Percentiles rank a stretch among this genome's conserved stretches.
Conservation (phyloP, 2,329 filamentous ascomycete species). For the Xylaria sp. region DNA sequence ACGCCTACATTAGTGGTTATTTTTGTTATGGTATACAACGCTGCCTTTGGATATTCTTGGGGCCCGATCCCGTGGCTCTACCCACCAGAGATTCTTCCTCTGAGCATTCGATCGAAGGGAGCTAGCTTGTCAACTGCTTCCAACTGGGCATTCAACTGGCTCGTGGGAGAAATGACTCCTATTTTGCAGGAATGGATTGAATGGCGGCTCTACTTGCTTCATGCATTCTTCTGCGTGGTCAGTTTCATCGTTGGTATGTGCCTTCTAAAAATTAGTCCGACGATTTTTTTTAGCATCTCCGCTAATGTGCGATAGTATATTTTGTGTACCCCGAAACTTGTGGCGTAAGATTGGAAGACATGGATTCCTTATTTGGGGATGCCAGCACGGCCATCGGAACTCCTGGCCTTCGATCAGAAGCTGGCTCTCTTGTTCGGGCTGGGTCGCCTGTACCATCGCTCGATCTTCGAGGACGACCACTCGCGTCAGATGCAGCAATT, state of each 20-base stretch:
- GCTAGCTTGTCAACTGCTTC: slow-evolving; percentile 95
- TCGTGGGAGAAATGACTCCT: slow-evolving; percentile 95
- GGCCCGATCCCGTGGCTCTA: slow-evolving; percentile 98
- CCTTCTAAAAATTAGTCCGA: not conserved
- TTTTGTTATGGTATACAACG: slow-evolving; percentile 98
- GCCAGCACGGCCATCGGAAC: slow-evolving; percentile 84
- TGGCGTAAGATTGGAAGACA: slow-evolving; percentile 94
- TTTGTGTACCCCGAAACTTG: slow-evolving; percentile 98
- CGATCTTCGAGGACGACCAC: slow-evolving; percentile 69
- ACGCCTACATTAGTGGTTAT: slow-evolving; percentile 89
- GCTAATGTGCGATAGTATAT: slow-evolving; percentile 73
- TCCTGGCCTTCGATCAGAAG: slow-evolving; percentile 78
- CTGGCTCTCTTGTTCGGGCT: slow-evolving; percentile 81
- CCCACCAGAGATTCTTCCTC: slow-evolving; percentile 95
- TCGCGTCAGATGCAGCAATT: slow-evolving; percentile 74
- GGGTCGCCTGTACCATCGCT: slow-evolving; percentile 84
- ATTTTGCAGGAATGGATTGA: slow-evolving; percentile 90
- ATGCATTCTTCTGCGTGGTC: slow-evolving; percentile 95
- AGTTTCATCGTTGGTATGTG: slow-evolving; percentile 95
- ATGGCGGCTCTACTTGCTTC: slow-evolving; percentile 93
- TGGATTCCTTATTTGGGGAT: slow-evolving; percentile 95
- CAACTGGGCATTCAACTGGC: slow-evolving; percentile 99
- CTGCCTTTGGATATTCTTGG: slow-evolving; percentile 94
- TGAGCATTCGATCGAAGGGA: slow-evolving; percentile 97
- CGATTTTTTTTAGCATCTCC: not conserved